These are phyloP conservation scores for Rutstroemia sp. DNA, from an alignment of 2,329 filamentous ascomycete genomes.

Conservation along the genomic window DNA sequence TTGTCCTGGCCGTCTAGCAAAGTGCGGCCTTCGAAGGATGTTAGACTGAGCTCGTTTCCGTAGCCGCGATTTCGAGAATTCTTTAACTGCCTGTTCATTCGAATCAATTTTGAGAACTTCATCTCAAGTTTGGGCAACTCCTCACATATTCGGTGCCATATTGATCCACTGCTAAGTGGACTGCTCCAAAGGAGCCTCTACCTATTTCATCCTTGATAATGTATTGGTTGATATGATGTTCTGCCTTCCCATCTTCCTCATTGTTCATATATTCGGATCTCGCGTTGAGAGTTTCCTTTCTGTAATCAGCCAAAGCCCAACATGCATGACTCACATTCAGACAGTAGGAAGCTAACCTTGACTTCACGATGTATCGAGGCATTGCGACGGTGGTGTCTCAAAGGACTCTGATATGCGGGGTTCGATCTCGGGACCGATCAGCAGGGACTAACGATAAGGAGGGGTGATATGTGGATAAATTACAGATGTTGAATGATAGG, in stretches of 20 bases:
- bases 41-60: constrained; percentile 87
- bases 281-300: constrained; percentile 79
- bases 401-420: constrained; percentile 44
- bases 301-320: neutral
- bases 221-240: constrained; percentile 93
- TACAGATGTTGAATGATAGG: constrained; percentile 29
- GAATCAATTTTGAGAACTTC: constrained; percentile 4
- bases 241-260: constrained; percentile 69
- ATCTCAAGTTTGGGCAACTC: neutral
- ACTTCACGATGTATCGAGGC: constrained; percentile 53
- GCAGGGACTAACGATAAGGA: constrained; percentile 2
- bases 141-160: constrained; percentile 89
- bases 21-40: constrained; percentile 61
- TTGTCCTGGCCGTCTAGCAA: constrained; percentile 42
- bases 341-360: constrained; percentile 33
- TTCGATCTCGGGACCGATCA: constrained; percentile 38
- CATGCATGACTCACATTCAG: neutral
- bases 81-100: constrained; percentile 73
- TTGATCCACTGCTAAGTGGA: constrained; percentile 84
- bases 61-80: constrained; percentile 89
- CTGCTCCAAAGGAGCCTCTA: constrained; percentile 89
- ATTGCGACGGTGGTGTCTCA: constrained; percentile 56
- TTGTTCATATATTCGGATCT: constrained; percentile 80
- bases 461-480: constrained; percentile 5
- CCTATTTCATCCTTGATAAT: constrained; percentile 91